phyloP scores from a whole-genome alignment of 257 asterid genomes.

The Nicotiana paniculata region DNA sequence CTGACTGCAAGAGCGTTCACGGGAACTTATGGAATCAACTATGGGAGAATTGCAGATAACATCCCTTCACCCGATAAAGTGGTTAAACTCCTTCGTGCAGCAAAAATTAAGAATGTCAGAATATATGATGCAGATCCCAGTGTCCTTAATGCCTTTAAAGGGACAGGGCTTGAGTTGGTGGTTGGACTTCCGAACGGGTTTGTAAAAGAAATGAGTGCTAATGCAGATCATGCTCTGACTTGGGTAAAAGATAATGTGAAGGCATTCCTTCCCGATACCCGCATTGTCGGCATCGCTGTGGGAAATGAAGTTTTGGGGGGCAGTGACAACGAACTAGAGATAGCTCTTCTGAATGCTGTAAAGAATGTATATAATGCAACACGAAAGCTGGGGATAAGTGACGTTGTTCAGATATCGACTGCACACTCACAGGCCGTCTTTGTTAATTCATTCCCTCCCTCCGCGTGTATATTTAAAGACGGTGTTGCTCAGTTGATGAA shows the following conservation, averaged over 20 bases:
- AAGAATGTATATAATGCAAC: slow-evolving; percentile 79
- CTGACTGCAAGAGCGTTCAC: slow-evolving; percentile 54
- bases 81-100: slow-evolving; percentile 63
- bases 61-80: slow-evolving; percentile 90
- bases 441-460: slow-evolving; percentile 77
- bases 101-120: slow-evolving; percentile 87
- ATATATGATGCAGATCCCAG: slow-evolving; percentile 72
- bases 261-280: slow-evolving; percentile 80
- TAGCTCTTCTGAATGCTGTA: slow-evolving; percentile 59
- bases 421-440: slow-evolving; percentile 82
- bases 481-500: slow-evolving; percentile 64
- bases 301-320: slow-evolving; percentile 81
- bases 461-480: slow-evolving; percentile 69
- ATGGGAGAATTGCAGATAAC: slow-evolving; percentile 90
- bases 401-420: slow-evolving; percentile 62
- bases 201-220: slow-evolving; percentile 61
- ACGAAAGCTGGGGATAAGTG: slow-evolving; percentile 43
- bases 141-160: slow-evolving; percentile 77
- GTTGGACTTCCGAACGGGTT: slow-evolving; percentile 70
- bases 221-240: slow-evolving; percentile 61
- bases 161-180: slow-evolving; percentile 85
- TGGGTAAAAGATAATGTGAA: slow-evolving; percentile 89
- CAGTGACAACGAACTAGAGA: slow-evolving; percentile 40
- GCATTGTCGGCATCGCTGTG: slow-evolving; percentile 75
- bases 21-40: slow-evolving; percentile 88